Evolutionary conservation across 2,329 filamentous ascomycete species (phyloP).

Genomic region (Nemania diffusa): DNA sequence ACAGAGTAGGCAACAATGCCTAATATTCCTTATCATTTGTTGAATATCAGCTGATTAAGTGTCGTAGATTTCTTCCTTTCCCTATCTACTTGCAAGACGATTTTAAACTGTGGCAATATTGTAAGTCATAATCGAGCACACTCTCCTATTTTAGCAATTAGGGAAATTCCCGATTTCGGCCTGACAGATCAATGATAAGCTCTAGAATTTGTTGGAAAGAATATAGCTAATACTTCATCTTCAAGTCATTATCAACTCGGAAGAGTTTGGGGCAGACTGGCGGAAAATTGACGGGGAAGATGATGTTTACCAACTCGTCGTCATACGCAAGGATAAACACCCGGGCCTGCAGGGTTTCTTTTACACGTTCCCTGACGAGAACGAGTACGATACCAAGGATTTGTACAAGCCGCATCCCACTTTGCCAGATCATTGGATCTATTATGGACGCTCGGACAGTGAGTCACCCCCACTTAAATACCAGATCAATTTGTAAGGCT

Average conservation of each 20-base stretch:
- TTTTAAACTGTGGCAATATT: slow-evolving; percentile 55
- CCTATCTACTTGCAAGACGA: slow-evolving; percentile 50
- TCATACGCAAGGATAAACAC: slow-evolving; percentile 52
- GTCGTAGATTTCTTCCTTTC: slow-evolving; percentile 50
- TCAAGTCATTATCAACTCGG: slow-evolving; percentile 52
- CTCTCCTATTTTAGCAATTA: background rate
- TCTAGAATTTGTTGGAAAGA: background rate
- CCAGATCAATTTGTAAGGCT: background rate
- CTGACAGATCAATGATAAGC: background rate
- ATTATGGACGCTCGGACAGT: slow-evolving; percentile 54
- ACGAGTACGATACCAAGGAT: slow-evolving; percentile 58
- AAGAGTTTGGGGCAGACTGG: slow-evolving; percentile 57
- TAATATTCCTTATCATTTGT: background rate
- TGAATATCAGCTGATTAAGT: slow-evolving; percentile 27
- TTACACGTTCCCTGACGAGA: slow-evolving; percentile 46
- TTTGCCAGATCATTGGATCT: slow-evolving; percentile 52
- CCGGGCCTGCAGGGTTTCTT: slow-evolving; percentile 48
- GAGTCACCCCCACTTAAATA: slow-evolving; percentile 14
- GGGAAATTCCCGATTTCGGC: background rate
- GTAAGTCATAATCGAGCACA: slow-evolving; percentile 16
- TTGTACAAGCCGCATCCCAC: slow-evolving; percentile 56
- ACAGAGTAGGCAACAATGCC: slow-evolving; percentile 52
- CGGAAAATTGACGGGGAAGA: slow-evolving; percentile 48
- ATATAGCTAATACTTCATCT: slow-evolving; percentile 9
- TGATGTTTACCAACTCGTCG: slow-evolving; percentile 53